These are phyloP conservation scores for Pythium aristosporum DNA, from an alignment of 352 stramenopile genomes.

Conservation along the genomic window DNA sequence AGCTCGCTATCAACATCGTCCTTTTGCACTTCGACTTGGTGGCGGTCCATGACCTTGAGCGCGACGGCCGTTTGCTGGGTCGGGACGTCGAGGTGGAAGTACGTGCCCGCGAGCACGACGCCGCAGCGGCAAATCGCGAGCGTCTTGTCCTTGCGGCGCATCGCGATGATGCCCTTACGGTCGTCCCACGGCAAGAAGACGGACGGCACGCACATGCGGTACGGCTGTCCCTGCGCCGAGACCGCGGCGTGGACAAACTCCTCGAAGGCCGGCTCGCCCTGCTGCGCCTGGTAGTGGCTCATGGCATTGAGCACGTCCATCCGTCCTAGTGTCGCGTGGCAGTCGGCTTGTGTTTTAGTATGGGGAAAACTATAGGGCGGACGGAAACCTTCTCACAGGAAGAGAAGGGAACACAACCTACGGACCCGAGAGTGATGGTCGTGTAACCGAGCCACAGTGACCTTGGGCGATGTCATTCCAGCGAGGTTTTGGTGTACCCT, in stretches of 20 bases:
- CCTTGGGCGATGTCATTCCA: not conserved
- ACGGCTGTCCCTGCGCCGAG: slow-evolving; percentile 41
- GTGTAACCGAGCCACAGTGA: slow-evolving; percentile 4
- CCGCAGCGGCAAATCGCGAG: slow-evolving; percentile 76
- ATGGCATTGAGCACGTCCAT: slow-evolving; percentile 81
- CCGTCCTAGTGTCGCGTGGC: not conserved
- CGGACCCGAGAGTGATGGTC: slow-evolving; percentile 20
- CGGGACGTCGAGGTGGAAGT: slow-evolving; percentile 54
- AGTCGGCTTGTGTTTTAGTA: not conserved
- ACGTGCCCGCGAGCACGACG: slow-evolving; percentile 75
- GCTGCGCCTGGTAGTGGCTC: slow-evolving; percentile 53
- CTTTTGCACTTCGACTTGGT: slow-evolving; percentile 62
- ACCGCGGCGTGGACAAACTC: slow-evolving; percentile 54
- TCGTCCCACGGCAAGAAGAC: slow-evolving; percentile 73
- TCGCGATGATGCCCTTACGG: slow-evolving; percentile 59
- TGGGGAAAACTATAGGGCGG: not conserved
- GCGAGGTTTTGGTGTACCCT: not conserved
- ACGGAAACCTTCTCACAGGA: not conserved
- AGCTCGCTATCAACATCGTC: slow-evolving; percentile 84
- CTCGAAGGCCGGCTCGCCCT: slow-evolving; percentile 58
- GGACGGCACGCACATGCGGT: slow-evolving; percentile 58
- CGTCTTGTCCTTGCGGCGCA: slow-evolving; percentile 69
- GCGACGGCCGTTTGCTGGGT: slow-evolving; percentile 62
- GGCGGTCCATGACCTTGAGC: slow-evolving; percentile 81
- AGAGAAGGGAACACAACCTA: not conserved